Evolutionary conservation across 2,329 filamentous ascomycete genomes (phyloP), one percentile per base, ranked within the genome.

Genomic region (Pseudogymnoascus sp.): DNA sequence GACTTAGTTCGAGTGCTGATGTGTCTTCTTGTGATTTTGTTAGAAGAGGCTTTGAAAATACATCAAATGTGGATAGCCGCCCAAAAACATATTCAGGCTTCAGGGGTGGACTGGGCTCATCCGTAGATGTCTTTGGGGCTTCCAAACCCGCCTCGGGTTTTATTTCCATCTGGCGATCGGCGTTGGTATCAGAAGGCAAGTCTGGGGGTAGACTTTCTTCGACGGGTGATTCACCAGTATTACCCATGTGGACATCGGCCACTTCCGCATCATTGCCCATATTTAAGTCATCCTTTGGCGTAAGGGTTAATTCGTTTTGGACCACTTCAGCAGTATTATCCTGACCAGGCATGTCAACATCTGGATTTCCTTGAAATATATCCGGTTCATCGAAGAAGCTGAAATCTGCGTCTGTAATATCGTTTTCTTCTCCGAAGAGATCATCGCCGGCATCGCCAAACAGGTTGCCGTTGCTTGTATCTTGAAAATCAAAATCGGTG

Each of bases 371-470:
- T n/a, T 68, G 63, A 31, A 70, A 50, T 53, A 60, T 71, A 64
- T 74, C 77, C 64, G 79, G 79, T 65, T 88, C 86, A 69, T 93
- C 89, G 68, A 93, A 93, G 73, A 93, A 93, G 72, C 84, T 90
- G 72, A 93, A 93, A 71, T 95, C 90, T 5, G 86, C 89, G 68
- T 95, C 90, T 1, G 88, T 92, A n/a, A 93, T 81, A 67, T 86
- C 77, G 35, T 76, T 84, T 66, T 85, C 82, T n/a, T 86, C 83
- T n/a, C 82, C 86, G 74, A 90, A 91, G 68, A 88, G 83, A 67
- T 90, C 87, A 7, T 82, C 83, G 11, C 86, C 86, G 67, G 89
- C 79, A 62, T 90, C 87, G 19, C 82, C 86, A 70, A 90, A 90
- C 4, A 91, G 76, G 68, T 87, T 80, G 31, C 84, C 83, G 7